phyloP scores from a whole-genome alignment of 192 early-diverging fungal species.

The Backusella mclennaniae region DNA sequence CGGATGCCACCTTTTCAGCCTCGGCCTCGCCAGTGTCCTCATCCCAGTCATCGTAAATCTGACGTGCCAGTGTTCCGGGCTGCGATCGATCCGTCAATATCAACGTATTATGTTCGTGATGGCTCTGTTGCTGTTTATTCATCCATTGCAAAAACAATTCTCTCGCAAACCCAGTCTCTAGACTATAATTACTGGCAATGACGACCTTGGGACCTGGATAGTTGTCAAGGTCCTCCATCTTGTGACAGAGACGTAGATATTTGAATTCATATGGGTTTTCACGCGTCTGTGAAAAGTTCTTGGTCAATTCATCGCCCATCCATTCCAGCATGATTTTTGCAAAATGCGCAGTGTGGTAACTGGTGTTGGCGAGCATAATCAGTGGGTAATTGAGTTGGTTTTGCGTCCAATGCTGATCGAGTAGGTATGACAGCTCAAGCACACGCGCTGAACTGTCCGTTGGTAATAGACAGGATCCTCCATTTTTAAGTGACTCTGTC shows the following conservation, averaged over 20 bases:
- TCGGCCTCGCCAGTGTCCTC: slow-evolving; percentile 36
- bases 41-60: slow-evolving; percentile 68
- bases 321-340: slow-evolving; percentile 94
- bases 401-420: slow-evolving; percentile 85
- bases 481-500: slow-evolving; percentile 55
- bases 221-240: slow-evolving; percentile 65
- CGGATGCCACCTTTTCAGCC: slow-evolving; percentile 22
- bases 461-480: slow-evolving; percentile 85
- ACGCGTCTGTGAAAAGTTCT: slow-evolving; percentile 66
- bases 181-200: slow-evolving; percentile 73
- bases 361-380: slow-evolving; percentile 76
- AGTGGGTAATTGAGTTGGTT: slow-evolving; percentile 64
- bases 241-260: slow-evolving; percentile 66
- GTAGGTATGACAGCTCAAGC: slow-evolving; percentile 84
- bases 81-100: slow-evolving; percentile 78
- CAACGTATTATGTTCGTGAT: slow-evolving; percentile 54
- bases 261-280: slow-evolving; percentile 91
- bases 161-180: slow-evolving; percentile 81
- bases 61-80: slow-evolving; percentile 65
- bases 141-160: slow-evolving; percentile 81
- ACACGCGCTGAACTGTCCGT: slow-evolving; percentile 87
- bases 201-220: slow-evolving; percentile 80
- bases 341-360: slow-evolving; percentile 72
- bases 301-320: slow-evolving; percentile 85
- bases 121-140: neutral